Percentiles rank a stretch among this genome's conserved stretches.
Evolutionary conservation across 2,329 filamentous ascomycete genomes (phyloP).

Genomic region (Ophiosphaerella narmari): DNA sequence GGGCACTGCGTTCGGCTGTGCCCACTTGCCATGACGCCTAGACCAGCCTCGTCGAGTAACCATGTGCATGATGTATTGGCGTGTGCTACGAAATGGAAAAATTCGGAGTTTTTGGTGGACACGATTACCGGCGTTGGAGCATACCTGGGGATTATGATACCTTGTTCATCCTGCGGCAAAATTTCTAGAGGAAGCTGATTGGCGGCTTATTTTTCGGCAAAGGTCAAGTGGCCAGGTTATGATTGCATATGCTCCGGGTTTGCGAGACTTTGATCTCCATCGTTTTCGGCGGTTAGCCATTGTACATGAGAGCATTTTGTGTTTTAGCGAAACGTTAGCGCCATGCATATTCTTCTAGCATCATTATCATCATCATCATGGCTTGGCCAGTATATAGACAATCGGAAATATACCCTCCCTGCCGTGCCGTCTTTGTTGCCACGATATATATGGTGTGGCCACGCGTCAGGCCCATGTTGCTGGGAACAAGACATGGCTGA

Average conservation of each 20-base stretch:
- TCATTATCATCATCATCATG: not conserved
- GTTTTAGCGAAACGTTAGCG: conserved; percentile 14
- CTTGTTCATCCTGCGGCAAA: conserved; percentile 21
- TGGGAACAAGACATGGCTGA: conserved; percentile 8
- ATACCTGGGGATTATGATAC: conserved; percentile 35
- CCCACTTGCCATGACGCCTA: not conserved
- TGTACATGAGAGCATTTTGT: conserved; percentile 9
- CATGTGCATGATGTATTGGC: not conserved
- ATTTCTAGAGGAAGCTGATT: not conserved
- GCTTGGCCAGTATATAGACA: conserved; percentile 26
- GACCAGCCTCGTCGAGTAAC: not conserved
- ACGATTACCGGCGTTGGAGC: conserved; percentile 33
- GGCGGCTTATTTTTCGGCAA: not conserved
- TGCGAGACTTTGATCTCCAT: not conserved
- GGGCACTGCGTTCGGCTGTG: conserved; percentile 1
- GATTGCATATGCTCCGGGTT: not conserved
- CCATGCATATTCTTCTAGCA: not conserved
- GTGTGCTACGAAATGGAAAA: conserved; percentile 18
- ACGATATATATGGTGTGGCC: conserved; percentile 16
- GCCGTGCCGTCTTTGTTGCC: conserved; percentile 2
- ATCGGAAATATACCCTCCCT: conserved; percentile 18
- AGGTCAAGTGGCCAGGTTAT: no score
- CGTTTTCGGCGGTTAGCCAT: not conserved
- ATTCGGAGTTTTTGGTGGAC: conserved; percentile 32
- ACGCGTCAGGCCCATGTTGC: conserved; percentile 19